A percentile compares a stretch with the other conserved stretches of the same genome.
Conservation (phyloP, 2,329 filamentous ascomycete species). For the Atkinsonella hypoxylon region DNA sequence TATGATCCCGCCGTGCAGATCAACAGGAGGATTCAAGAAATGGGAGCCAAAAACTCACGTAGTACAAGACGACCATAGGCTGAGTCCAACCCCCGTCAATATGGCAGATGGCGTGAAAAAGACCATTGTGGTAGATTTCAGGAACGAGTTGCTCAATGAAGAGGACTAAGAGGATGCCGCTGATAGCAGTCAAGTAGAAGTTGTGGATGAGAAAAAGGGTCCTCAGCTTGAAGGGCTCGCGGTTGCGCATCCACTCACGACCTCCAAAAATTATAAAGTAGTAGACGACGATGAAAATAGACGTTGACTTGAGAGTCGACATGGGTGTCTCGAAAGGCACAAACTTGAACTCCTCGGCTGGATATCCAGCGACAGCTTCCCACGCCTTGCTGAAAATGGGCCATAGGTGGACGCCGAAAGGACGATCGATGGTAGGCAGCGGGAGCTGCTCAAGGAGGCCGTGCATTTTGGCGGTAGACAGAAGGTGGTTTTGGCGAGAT, state of each 20-base stretch:
- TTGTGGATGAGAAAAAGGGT: slow-evolving; percentile 92
- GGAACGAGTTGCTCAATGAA: slow-evolving; percentile 88
- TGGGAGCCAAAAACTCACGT: slow-evolving; percentile 48
- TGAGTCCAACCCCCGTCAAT: slow-evolving; percentile 80
- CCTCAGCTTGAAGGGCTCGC: slow-evolving; percentile 77
- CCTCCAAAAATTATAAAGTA: slow-evolving; percentile 91
- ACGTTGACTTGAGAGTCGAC: slow-evolving; percentile 77
- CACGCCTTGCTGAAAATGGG: slow-evolving; percentile 86
- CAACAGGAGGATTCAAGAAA: background rate
- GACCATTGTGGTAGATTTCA: slow-evolving; percentile 63
- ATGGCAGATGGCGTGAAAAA: slow-evolving; percentile 84
- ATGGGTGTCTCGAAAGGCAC: slow-evolving; percentile 70
- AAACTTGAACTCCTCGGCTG: slow-evolving; percentile 78
- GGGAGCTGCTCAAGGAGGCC: slow-evolving; percentile 45
- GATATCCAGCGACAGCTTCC: slow-evolving; percentile 65
- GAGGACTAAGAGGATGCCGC: slow-evolving; percentile 64
- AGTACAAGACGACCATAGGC: slow-evolving; percentile 88
- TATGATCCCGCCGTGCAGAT: background rate
- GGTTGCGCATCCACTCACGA: slow-evolving; percentile 80
- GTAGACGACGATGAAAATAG: slow-evolving; percentile 73
- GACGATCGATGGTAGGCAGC: slow-evolving; percentile 74
- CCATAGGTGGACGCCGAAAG: slow-evolving; percentile 87
- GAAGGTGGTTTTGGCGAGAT: background rate
- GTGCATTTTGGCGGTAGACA: slow-evolving; percentile 22
- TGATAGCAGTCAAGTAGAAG: slow-evolving; percentile 82